Conservation (phyloP, 768 basidiomycete genomes). For the Russula sp. region DNA sequence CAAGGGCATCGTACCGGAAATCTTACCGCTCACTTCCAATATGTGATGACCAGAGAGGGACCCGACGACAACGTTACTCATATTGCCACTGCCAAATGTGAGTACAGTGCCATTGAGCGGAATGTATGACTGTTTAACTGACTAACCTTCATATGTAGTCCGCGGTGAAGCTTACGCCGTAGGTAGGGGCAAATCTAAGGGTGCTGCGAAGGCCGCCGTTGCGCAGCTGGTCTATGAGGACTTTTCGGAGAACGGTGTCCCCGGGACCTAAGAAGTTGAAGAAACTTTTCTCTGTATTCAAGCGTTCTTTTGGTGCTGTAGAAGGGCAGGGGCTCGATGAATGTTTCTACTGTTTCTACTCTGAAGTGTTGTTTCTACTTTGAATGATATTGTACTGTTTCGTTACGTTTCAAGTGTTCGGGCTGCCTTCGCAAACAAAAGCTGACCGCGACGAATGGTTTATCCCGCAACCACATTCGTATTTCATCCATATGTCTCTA, state of each 20-base stretch:
- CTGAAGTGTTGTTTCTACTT: not conserved
- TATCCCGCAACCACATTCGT: not conserved
- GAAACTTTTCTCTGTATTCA: not conserved
- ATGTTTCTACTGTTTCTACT: not conserved
- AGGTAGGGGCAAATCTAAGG: slow-evolving; percentile 2
- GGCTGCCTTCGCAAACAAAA: not conserved
- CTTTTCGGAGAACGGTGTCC: not conserved
- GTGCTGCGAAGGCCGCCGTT: not conserved
- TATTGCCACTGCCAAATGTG: not conserved
- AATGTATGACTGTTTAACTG: not conserved
- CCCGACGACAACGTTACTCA: not conserved
- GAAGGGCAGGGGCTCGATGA: not conserved
- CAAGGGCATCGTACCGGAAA: slow-evolving; percentile 3
- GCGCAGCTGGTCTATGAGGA: not conserved
- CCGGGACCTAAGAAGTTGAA: not conserved
- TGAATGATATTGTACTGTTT: not conserved
- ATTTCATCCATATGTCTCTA: not conserved
- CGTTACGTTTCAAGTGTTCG: not conserved
- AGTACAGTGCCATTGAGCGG: not conserved
- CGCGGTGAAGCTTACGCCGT: not conserved
- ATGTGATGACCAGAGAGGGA: not conserved
- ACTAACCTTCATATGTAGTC: not conserved
- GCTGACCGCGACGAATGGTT: not conserved
- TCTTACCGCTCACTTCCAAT: not conserved
- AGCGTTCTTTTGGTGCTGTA: not conserved